phyloP scores from a whole-genome alignment of 208 protist species.

The Trypanosoma mega region DNA sequence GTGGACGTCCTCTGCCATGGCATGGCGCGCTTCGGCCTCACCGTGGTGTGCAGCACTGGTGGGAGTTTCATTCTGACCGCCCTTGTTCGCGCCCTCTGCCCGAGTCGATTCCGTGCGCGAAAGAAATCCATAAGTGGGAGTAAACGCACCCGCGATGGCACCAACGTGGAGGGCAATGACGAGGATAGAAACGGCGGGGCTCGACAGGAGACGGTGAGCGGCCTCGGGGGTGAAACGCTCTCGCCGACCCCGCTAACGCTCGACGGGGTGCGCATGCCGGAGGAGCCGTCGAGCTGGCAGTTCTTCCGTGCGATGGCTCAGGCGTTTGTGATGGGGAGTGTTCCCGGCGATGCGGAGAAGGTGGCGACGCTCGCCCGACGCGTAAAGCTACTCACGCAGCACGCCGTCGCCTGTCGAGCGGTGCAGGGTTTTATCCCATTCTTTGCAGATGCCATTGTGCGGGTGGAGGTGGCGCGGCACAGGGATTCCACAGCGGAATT shows the following conservation, averaged over 20 bases:
- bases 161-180: slow-evolving; percentile 41
- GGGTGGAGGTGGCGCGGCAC: slow-evolving; percentile 33
- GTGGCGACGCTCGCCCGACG: slow-evolving; percentile 26
- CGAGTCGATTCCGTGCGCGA: slow-evolving; percentile 18
- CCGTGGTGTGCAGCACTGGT: slow-evolving; percentile 56
- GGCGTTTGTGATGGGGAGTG: slow-evolving; percentile 49
- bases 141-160: slow-evolving; percentile 18
- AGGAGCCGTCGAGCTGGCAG: slow-evolving; percentile 44
- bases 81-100: slow-evolving; percentile 53
- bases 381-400: slow-evolving; percentile 57
- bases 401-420: slow-evolving; percentile 69
- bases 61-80: slow-evolving; percentile 53
- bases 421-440: slow-evolving; percentile 69
- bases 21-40: slow-evolving; percentile 55
- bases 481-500: slow-evolving; percentile 24
- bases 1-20: slow-evolving; percentile 61
- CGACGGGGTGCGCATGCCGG: slow-evolving; percentile 30
- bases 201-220: slow-evolving; percentile 22
- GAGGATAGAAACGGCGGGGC: slow-evolving; percentile 22
- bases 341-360: slow-evolving; percentile 11
- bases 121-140: slow-evolving; percentile 28
- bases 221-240: background rate
- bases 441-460: slow-evolving; percentile 65
- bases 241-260: slow-evolving; percentile 22
- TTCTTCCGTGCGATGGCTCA: slow-evolving; percentile 64